phyloP scores from a whole-genome alignment of 257 asterid genomes.

The Cynanchum wilfordii region DNA sequence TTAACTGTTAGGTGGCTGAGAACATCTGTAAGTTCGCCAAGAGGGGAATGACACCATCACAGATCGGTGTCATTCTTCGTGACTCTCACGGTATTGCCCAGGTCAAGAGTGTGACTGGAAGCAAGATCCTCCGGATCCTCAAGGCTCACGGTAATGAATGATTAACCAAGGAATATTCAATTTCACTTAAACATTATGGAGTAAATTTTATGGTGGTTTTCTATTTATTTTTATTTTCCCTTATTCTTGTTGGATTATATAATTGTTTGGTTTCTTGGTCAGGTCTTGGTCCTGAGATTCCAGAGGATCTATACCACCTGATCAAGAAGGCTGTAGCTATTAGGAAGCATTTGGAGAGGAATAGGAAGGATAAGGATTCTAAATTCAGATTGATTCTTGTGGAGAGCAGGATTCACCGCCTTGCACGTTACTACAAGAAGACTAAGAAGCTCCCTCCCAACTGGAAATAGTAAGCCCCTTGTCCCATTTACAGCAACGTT shows the following conservation, averaged over 20 bases:
- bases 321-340: slow-evolving; percentile 46
- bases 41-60: slow-evolving; percentile 38
- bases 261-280: neutral
- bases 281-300: slow-evolving; percentile 42
- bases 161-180: too few species aligned
- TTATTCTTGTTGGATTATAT: neutral
- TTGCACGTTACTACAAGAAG: slow-evolving; percentile 42
- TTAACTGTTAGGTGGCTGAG: slow-evolving; percentile 27
- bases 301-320: slow-evolving; percentile 37
- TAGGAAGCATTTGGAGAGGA: slow-evolving; percentile 39
- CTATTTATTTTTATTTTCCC: too few species aligned
- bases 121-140: slow-evolving; percentile 34
- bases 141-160: slow-evolving; percentile 31
- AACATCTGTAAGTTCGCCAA: slow-evolving; percentile 41
- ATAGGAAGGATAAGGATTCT: slow-evolving; percentile 40
- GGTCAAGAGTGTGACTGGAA: slow-evolving; percentile 39
- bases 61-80: slow-evolving; percentile 41
- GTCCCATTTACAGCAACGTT: neutral
- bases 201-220: too few species aligned
- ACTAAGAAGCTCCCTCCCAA: slow-evolving; percentile 45
- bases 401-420: slow-evolving; percentile 40
- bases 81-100: slow-evolving; percentile 47
- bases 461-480: slow-evolving; percentile 35
- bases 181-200: neutral
- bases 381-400: slow-evolving; percentile 42